Evolutionary conservation across 208 protist genomes (phyloP), one percentile per base, ranked within the genome.

Genomic region (Balamuthia mandrillaris): DNA sequence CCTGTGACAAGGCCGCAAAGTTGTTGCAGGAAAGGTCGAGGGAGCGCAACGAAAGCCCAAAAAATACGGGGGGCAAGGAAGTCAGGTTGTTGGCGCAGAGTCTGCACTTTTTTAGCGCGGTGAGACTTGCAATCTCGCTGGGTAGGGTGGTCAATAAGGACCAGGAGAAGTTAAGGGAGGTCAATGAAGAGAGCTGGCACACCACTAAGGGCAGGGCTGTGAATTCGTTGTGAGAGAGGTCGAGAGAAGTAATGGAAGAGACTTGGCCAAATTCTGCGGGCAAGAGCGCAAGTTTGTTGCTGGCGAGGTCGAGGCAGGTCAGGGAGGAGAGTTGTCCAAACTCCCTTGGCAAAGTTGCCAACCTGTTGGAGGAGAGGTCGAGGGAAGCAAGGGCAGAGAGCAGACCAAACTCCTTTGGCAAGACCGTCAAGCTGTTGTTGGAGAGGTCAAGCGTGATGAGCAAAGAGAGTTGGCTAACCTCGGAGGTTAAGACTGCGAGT

Each of bases 301-400:
- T 51, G 41, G 66, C 49, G 44, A 77, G 66, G 66, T 77, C 66
- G 4, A 77, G n/a, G 44, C 54, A 56, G 39, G 66, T 77, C 24
- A 77, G 66, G 44, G 66, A 77, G 16, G 44, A 45, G n/a, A 77
- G 37, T 24, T 45, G 44, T 21, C 41, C 37, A 18, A 77, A 16
- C 44, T 77, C 66, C 66, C 54, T 77, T 39, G 66, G 66, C 9
- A 77, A 45, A n/a, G 66, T n/a, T 27, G 24, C 42, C 0, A 77
- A 45, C 66, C 54, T 39, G 44, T 77, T 77, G 44, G 31, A 35
- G 41, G 66, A 77, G 44, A 77, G 66, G 66, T 77, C 66, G 4
- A 77, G n/a, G 44, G 49, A 56, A 24, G 66, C 54, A 12, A 77
- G 66, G 44, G 66, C 49, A 12, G 44, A 45, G n/a, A 77, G 37